Conservation (phyloP, 148 eudicot genomes). For the Chenopodium quinoa region DNA sequence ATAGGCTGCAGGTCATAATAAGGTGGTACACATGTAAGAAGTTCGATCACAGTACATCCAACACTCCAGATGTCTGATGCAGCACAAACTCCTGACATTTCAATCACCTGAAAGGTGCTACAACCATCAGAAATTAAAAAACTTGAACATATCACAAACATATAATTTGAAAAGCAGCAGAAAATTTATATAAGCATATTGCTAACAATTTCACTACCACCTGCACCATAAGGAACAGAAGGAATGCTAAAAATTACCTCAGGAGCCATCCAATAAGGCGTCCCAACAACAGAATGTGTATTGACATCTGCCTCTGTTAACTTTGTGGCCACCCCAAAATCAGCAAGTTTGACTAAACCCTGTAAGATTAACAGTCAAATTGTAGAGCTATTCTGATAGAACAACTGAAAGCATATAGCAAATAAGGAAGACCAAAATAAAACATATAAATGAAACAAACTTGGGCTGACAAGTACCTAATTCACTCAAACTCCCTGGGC, state of each 20-base stretch:
- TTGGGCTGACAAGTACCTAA: background rate
- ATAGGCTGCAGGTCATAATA: constrained; percentile 98
- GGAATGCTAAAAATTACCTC: constrained; percentile 51
- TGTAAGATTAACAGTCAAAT: constrained; percentile 31
- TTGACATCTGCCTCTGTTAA: constrained; percentile 94
- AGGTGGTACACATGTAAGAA: constrained; percentile 95
- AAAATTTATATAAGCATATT: too few relatives aligned
- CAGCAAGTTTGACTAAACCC: constrained; percentile 99
- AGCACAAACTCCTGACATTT: constrained; percentile 99
- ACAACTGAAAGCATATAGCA: background rate
- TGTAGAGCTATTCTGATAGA: constrained; percentile 6
- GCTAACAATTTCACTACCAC: constrained; percentile 3
- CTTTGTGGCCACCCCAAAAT: constrained; percentile 99
- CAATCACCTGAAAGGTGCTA: constrained; percentile 73
- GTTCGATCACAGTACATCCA: constrained; percentile 99
- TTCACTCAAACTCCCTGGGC: background rate
- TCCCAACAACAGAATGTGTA: constrained; percentile 99
- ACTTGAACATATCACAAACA: background rate
- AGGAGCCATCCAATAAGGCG: constrained; percentile 99
- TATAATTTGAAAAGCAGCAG: background rate
- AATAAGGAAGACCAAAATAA: background rate
- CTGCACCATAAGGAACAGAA: background rate
- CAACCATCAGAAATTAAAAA: constrained; percentile 1
- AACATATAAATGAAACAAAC: background rate
- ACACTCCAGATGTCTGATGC: constrained; percentile 99